These are phyloP conservation scores for Entomortierella parvispora DNA, from an alignment of 192 early-diverging fungal species.

Conservation along the genomic window DNA sequence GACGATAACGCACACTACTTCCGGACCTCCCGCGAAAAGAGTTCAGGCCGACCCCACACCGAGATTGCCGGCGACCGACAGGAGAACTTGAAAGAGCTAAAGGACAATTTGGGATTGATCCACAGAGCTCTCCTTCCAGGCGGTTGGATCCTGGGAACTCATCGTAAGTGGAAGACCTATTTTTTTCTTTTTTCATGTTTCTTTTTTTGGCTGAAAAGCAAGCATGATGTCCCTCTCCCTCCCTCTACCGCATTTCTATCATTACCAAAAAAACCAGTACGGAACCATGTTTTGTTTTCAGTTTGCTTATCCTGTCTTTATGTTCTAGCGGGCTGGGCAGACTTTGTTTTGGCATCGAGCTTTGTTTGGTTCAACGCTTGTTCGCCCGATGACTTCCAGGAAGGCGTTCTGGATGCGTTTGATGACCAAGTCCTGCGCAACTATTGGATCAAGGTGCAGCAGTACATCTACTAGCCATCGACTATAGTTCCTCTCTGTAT, in stretches of 20 bases:
- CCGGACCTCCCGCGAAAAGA: constrained; percentile 52
- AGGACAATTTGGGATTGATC: constrained; percentile 30
- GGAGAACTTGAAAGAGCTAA: constrained; percentile 26
- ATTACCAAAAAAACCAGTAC: too few relatives aligned
- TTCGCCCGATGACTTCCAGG: constrained; percentile 48
- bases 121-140: constrained; percentile 27
- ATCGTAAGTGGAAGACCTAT: constrained; percentile 36
- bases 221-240: too few relatives aligned
- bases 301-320: neutral
- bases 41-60: constrained; percentile 33
- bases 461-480: constrained; percentile 18
- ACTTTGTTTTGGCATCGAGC: constrained; percentile 47
- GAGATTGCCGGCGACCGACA: constrained; percentile 36
- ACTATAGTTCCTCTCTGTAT: neutral
- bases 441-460: constrained; percentile 52
- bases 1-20: constrained; percentile 37
- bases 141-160: constrained; percentile 48
- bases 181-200: neutral
- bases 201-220: neutral
- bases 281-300: neutral
- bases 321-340: constrained; percentile 52
- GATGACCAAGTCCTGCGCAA: constrained; percentile 39
- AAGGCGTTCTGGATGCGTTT: constrained; percentile 38
- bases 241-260: too few relatives aligned
- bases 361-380: constrained; percentile 44